phyloP scores from a whole-genome alignment of 495 filamentous ascomycete species.

The Podospora didyma region DNA sequence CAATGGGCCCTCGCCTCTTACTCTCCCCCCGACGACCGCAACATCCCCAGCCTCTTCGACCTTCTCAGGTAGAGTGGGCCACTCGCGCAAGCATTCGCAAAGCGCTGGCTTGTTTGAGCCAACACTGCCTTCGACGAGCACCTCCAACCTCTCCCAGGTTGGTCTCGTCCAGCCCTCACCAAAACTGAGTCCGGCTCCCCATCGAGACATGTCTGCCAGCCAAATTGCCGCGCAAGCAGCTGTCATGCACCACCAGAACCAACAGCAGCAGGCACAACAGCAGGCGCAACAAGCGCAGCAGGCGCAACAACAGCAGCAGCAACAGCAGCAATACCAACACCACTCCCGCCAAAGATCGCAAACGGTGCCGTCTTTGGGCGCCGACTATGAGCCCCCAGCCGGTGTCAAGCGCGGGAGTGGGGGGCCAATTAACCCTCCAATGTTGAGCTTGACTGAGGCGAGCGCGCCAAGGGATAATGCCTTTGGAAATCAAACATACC shows the following conservation, averaged over 20 bases:
- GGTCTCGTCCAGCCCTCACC: slow-evolving; percentile 33
- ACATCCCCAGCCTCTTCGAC: slow-evolving; percentile 27
- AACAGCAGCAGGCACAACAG: slow-evolving; percentile 42
- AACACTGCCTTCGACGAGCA: slow-evolving; percentile 65
- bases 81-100: slow-evolving; percentile 56
- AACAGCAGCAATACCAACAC: slow-evolving; percentile 38
- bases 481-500: slow-evolving; percentile 52
- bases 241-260: slow-evolving; percentile 58
- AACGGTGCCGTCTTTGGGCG: slow-evolving; percentile 51
- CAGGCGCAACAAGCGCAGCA: slow-evolving; percentile 35
- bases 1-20: slow-evolving; percentile 38
- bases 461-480: slow-evolving; percentile 51
- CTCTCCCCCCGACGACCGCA: slow-evolving; percentile 31
- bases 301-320: slow-evolving; percentile 38
- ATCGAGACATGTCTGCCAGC: slow-evolving; percentile 57
- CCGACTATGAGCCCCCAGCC: slow-evolving; percentile 28
- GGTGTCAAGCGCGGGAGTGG: slow-evolving; percentile 39
- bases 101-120: slow-evolving; percentile 91
- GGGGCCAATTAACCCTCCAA: slow-evolving; percentile 53
- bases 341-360: slow-evolving; percentile 67
- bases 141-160: slow-evolving; percentile 50
- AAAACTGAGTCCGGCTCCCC: slow-evolving; percentile 41
- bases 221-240: slow-evolving; percentile 90
- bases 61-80: slow-evolving; percentile 27
- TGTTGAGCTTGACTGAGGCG: slow-evolving; percentile 50